A percentile compares a stretch with the other conserved stretches of the same genome.
phyloP scores from a whole-genome alignment of 1,284 basidiomycete species.

The Cutaneotrichosporon cavernicola region DNA sequence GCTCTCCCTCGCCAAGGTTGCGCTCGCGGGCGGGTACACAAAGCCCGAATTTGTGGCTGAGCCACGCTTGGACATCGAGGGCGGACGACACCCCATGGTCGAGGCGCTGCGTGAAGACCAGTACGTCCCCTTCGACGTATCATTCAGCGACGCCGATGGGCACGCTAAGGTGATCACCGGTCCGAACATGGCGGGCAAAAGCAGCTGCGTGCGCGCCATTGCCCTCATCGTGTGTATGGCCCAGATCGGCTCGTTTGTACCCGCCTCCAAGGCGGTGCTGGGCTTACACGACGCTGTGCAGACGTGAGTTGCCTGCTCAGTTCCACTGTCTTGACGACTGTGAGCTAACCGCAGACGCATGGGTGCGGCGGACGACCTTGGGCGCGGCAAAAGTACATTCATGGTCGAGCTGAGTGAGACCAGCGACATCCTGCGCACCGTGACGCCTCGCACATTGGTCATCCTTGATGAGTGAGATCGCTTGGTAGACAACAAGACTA shows the following conservation, averaged over 20 bases:
- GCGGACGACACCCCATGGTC: conserved; percentile 70
- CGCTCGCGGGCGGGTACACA: conserved; percentile 56
- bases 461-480: conserved; percentile 66
- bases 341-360: conserved; percentile 29
- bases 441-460: conserved; percentile 71
- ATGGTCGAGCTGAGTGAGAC: conserved; percentile 97
- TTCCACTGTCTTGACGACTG: background rate
- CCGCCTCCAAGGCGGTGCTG: conserved; percentile 69
- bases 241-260: conserved; percentile 60
- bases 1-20: conserved; percentile 47
- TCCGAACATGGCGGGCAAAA: conserved; percentile 56
- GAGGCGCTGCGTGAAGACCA: conserved; percentile 72
- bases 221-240: conserved; percentile 54
- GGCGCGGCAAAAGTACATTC: conserved; percentile 81
- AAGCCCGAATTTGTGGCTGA: conserved; percentile 70
- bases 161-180: conserved; percentile 70
- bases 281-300: conserved; percentile 79
- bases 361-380: conserved; percentile 73
- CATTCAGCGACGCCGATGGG: conserved; percentile 54
- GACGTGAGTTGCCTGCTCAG: conserved; percentile 56
- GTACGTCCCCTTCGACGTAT: conserved; percentile 65
- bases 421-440: conserved; percentile 76
- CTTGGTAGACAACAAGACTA: background rate
- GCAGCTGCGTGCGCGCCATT: conserved; percentile 47
- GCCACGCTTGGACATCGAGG: conserved; percentile 52